phyloP scores from a whole-genome alignment of 108 stramenopile species.

The Cyclotella sp. region DNA sequence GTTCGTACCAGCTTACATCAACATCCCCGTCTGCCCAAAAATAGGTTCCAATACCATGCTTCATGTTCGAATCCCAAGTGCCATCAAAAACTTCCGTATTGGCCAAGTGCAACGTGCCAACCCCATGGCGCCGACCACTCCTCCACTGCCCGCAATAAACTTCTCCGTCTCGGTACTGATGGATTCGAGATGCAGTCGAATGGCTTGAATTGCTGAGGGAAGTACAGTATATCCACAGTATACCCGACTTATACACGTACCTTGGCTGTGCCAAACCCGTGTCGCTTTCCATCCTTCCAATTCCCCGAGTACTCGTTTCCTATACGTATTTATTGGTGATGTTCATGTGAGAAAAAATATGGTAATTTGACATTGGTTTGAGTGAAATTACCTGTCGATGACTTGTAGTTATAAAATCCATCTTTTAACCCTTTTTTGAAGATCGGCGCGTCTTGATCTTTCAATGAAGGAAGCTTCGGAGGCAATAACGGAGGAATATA shows the following conservation, averaged over 20 bases:
- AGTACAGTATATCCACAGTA: not conserved
- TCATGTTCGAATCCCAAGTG: slow-evolving; percentile 42
- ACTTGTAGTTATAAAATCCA: slow-evolving; percentile 45
- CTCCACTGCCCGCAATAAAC: slow-evolving; percentile 46
- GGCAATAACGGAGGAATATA: slow-evolving; percentile 39
- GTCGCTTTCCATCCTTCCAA: slow-evolving; percentile 44
- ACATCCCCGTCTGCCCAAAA: slow-evolving; percentile 54
- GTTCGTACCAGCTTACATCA: slow-evolving; percentile 46
- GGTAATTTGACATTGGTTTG: too few relatives aligned
- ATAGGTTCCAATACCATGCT: slow-evolving; percentile 47
- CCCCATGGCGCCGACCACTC: slow-evolving; percentile 30
- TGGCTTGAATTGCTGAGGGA: not conserved
- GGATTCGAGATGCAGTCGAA: not conserved
- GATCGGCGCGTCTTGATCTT: slow-evolving; percentile 14
- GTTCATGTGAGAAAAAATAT: not conserved
- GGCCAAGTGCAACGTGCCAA: slow-evolving; percentile 43
- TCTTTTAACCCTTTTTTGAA: slow-evolving; percentile 41
- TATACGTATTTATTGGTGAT: not conserved
- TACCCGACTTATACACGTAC: not conserved
- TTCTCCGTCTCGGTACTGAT: slow-evolving; percentile 46
- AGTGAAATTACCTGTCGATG: slow-evolving; percentile 31
- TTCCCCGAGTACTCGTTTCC: slow-evolving; percentile 33
- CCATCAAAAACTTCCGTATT: slow-evolving; percentile 55
- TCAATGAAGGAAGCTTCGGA: not conserved
- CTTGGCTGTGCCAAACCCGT: slow-evolving; percentile 41